Conservation (phyloP, 805 yeast genomes). For the Starmerella apicola region DNA sequence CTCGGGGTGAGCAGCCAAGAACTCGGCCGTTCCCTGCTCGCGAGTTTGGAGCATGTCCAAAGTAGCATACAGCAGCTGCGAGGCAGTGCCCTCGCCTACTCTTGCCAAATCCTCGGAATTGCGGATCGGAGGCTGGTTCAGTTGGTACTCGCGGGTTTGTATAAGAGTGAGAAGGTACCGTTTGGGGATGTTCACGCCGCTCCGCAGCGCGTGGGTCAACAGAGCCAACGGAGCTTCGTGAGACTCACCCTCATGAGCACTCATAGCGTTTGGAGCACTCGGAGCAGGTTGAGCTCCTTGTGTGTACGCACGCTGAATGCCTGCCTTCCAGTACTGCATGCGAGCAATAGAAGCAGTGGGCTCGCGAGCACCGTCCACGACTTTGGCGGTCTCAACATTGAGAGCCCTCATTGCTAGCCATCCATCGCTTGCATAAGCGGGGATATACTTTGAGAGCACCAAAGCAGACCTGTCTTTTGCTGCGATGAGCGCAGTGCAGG, state of each 20-base stretch:
- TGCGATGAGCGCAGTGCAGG: slow-evolving; percentile 35
- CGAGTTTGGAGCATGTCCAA: slow-evolving; percentile 38
- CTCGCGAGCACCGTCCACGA: slow-evolving; percentile 31
- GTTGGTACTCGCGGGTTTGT: slow-evolving; percentile 44
- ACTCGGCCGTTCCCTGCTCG: slow-evolving; percentile 40
- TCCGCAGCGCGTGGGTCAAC: slow-evolving; percentile 39
- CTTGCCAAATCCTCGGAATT: slow-evolving; percentile 50
- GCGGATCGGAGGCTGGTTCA: slow-evolving; percentile 36
- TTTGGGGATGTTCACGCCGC: slow-evolving; percentile 39
- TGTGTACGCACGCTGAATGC: slow-evolving; percentile 28
- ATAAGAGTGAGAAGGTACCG: slow-evolving; percentile 47
- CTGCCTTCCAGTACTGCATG: slow-evolving; percentile 64
- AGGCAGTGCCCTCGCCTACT: slow-evolving; percentile 66
- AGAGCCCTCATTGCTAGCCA: slow-evolving; percentile 55
- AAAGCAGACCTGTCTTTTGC: slow-evolving; percentile 49
- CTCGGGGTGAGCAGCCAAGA: slow-evolving; percentile 36
- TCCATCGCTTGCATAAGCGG: slow-evolving; percentile 43
- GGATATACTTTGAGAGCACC: slow-evolving; percentile 55
- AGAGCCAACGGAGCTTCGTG: slow-evolving; percentile 45
- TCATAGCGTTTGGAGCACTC: background rate
- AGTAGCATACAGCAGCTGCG: slow-evolving; percentile 51
- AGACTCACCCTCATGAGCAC: slow-evolving; percentile 27
- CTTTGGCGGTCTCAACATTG: slow-evolving; percentile 48
- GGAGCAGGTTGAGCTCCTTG: background rate
- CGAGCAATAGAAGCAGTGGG: slow-evolving; percentile 34